phyloP scores from a whole-genome alignment of 208 protist genomes.

The Blechomonas ayalai region DNA sequence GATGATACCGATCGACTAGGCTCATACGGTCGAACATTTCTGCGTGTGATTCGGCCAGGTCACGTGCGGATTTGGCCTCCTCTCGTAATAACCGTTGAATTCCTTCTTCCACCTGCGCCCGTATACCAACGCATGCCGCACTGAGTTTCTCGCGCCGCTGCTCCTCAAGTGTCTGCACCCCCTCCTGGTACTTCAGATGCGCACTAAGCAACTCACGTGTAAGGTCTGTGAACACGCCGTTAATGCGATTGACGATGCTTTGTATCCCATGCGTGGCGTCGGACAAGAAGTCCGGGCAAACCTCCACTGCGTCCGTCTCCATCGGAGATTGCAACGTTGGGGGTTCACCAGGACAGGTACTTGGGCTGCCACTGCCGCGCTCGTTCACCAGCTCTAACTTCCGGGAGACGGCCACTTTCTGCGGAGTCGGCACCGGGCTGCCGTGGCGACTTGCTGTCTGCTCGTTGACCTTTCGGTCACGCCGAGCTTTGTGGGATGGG shows the following conservation, averaged over 20 bases:
- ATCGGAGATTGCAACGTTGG: too few relatives aligned
- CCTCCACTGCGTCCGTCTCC: neutral
- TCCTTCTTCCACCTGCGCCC: constrained; percentile 5
- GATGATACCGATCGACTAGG: neutral
- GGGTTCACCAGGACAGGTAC: too few relatives aligned
- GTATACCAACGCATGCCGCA: neutral
- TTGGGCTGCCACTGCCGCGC: too few relatives aligned
- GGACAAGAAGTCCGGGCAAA: neutral
- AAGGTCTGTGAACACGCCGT: constrained; percentile 4
- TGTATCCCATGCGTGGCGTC: constrained; percentile 3
- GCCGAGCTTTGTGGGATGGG: too few relatives aligned
- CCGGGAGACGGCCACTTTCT: too few relatives aligned
- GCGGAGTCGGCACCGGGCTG: too few relatives aligned
- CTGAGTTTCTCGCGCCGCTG: constrained; percentile 10
- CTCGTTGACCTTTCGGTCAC: too few relatives aligned
- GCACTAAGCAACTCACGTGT: constrained; percentile 4
- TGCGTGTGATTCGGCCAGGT: neutral
- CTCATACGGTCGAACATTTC: neutral
- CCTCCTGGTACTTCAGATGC: neutral
- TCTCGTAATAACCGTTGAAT: constrained; percentile 4
- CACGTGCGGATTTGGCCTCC: neutral
- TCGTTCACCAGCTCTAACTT: too few relatives aligned
- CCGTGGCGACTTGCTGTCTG: too few relatives aligned
- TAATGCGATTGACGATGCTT: constrained; percentile 10
- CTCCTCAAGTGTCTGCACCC: constrained; percentile 2